These are phyloP conservation scores for Parachaetomium inaequale DNA, from an alignment of 495 filamentous ascomycete genomes.

Conservation along the genomic window DNA sequence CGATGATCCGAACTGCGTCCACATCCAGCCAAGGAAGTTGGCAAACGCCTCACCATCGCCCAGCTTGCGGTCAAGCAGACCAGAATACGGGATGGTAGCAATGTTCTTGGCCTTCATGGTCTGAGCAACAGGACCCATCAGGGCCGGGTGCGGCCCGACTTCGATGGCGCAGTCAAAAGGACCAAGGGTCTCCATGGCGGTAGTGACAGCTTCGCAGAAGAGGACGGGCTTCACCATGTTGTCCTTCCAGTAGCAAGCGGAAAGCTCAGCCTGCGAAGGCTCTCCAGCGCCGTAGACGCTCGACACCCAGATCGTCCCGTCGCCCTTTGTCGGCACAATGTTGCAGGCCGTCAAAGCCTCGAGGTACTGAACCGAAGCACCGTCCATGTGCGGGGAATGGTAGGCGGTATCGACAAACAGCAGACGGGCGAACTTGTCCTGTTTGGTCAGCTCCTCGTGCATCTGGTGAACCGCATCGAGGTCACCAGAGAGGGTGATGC, in stretches of 20 bases:
- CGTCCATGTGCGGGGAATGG: conserved; percentile 58
- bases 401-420: conserved; percentile 56
- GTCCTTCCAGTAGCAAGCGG: conserved; percentile 52
- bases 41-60: conserved; percentile 43
- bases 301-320: conserved; percentile 37
- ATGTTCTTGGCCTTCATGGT: conserved; percentile 35
- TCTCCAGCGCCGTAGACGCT: conserved; percentile 35
- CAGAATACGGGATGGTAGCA: conserved; percentile 37
- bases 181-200: conserved; percentile 33
- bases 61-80: conserved; percentile 36
- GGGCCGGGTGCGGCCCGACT: conserved; percentile 54
- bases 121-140: conserved; percentile 47
- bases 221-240: conserved; percentile 57
- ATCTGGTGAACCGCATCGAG: conserved; percentile 37
- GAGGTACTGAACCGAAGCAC: conserved; percentile 41
- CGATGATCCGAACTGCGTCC: conserved; percentile 39
- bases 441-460: conserved; percentile 28
- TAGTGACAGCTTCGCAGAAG: conserved; percentile 51
- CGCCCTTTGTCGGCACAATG: conserved; percentile 25
- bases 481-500: conserved; percentile 45
- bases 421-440: conserved; percentile 39
- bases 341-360: conserved; percentile 28
- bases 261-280: conserved; percentile 24
- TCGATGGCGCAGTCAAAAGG: conserved; percentile 50
- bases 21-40: conserved; percentile 48